These are phyloP conservation scores for Penicillium sumatraense DNA, from an alignment of 2,329 filamentous ascomycete species.

Conservation along the genomic window DNA sequence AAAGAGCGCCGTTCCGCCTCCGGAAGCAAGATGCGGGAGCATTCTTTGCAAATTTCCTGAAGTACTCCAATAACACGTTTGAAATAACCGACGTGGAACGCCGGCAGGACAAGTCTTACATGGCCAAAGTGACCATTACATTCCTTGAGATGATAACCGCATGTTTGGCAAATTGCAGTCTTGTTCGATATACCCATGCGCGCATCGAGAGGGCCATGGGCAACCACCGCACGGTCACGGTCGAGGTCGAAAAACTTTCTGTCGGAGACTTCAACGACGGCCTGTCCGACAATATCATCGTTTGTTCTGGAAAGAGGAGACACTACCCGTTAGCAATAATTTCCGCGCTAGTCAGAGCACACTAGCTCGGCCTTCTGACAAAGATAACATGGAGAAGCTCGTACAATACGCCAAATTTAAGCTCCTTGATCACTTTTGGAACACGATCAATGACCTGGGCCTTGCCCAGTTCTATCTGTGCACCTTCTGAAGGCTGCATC, in stretches of 20 bases:
- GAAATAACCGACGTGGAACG: conserved; percentile 95
- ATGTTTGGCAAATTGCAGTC: conserved; percentile 77
- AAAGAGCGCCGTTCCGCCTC: conserved; percentile 78
- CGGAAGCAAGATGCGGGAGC: conserved; percentile 79
- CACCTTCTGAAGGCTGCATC: conserved; percentile 49
- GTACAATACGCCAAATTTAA: conserved; percentile 92
- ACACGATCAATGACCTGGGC: conserved; percentile 87
- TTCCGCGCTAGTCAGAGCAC: conserved; percentile 10
- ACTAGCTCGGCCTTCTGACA: neutral
- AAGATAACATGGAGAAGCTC: conserved; percentile 23
- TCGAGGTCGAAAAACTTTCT: conserved; percentile 90
- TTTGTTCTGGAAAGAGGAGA: conserved; percentile 66
- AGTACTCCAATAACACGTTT: conserved; percentile 90
- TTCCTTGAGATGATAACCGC: conserved; percentile 75
- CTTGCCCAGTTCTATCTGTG: conserved; percentile 63
- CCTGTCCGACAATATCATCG: conserved; percentile 94
- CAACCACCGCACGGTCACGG: conserved; percentile 73
- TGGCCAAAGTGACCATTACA: conserved; percentile 97
- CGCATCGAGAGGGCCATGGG: conserved; percentile 84
- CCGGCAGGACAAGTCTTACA: conserved; percentile 85
- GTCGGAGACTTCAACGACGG: conserved; percentile 92
- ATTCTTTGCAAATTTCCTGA: conserved; percentile 96
- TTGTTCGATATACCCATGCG: conserved; percentile 91
- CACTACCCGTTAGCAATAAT: conserved; percentile 21
- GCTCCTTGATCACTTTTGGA: conserved; percentile 88